Evolutionary conservation across 768 basidiomycete genomes (phyloP), one percentile per base, ranked within the genome.

Genomic region (Phanerodontia chrysosporium): DNA sequence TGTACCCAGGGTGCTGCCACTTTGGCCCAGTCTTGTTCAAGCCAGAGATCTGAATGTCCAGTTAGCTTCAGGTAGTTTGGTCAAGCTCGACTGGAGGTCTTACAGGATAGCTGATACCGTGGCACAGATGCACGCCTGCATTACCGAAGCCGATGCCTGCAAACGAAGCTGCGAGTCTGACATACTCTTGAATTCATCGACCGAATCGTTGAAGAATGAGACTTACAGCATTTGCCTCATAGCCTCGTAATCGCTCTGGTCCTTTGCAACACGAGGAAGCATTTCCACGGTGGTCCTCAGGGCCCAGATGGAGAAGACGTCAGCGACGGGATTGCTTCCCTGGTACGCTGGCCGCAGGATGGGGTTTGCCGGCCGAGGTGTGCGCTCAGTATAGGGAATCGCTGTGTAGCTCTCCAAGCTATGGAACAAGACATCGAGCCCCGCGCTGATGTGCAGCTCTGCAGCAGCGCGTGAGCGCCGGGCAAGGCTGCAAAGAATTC

Each of bases 91-190:
- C 13, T 25, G 13, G 45, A 13, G 35, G 6, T 44, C 84, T 61
- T 66, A 91, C 92, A 4, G 90, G 90, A 65, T 92, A 92, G 66
- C 89, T 90, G 80, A 92, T 91, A 52, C 92, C 92, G 65, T 94
- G 92, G 64, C 91, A 93, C 53, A 95, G 69, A 72, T 95, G 93
- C 3, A 95, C 92, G 4, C 93, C 94, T 10, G 95, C 94, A 67
- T 94, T 95, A 30, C 94, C 93, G 65, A 95, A 95, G 0, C 95
- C 95, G 48, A 96, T 96, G 32, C 95, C 95, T 62, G 95, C 95
- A 61, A 96, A 95, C 13, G 94, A 94, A 13, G 95, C 83, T 1
- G 95, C 95, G 59, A 98, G 78, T 30, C 93, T 95, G 61, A 14
- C 8, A 18, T 10, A 42, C 8, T 12, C 18, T 7, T 9, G 39